Conservation (phyloP, 768 basidiomycete genomes). For the Phaeotremella fagi region DNA sequence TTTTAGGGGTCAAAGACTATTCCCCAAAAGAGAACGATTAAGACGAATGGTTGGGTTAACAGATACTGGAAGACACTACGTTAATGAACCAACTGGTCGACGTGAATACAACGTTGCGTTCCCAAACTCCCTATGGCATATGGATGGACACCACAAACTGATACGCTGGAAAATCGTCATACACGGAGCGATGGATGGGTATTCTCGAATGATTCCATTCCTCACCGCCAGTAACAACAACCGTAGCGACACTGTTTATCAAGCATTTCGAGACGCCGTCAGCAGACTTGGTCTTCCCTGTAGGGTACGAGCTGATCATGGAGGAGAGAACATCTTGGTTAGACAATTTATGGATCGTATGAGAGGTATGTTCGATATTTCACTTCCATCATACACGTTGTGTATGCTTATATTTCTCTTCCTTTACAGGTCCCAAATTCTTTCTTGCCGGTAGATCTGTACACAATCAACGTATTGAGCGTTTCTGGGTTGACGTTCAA, state of each 20-base stretch:
- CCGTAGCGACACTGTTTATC: conserved; percentile 48
- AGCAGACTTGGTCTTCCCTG: conserved; percentile 1
- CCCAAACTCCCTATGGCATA: conserved; percentile 50
- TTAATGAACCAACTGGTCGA: no score
- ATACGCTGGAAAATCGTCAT: conserved; percentile 50
- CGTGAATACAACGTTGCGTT: conserved; percentile 50
- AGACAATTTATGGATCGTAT: conserved; percentile 1
- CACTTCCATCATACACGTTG: no score
- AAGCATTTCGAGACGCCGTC: conserved; percentile 32
- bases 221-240: conserved; percentile 51
- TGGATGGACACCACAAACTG: conserved; percentile 50
- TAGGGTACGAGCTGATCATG: conserved; percentile 13
- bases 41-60: no score
- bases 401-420: neutral
- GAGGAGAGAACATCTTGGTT: conserved; percentile 10
- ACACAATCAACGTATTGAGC: neutral
- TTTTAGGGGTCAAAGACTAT: no score
- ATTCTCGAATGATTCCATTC: conserved; percentile 48
- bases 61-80: no score
- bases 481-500: neutral
- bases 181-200: conserved; percentile 53
- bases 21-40: no score
- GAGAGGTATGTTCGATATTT: conserved; percentile 3
- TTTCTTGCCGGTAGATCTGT: neutral
- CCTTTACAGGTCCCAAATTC: neutral